phyloP scores from a whole-genome alignment of 495 filamentous ascomycete species.

The Talaromyces wortmannii region DNA sequence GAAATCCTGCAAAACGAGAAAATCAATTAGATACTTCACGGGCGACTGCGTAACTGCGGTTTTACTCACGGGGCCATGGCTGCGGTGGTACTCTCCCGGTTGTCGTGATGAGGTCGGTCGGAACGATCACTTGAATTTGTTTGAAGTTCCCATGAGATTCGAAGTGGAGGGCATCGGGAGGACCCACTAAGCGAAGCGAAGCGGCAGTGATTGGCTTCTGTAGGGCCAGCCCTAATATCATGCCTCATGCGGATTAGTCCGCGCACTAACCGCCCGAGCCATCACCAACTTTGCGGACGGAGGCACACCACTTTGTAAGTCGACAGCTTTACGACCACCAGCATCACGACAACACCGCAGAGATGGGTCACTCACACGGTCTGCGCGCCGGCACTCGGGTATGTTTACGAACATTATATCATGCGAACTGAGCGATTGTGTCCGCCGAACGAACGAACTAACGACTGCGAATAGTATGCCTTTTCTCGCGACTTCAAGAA shows the following conservation, averaged over 20 bases:
- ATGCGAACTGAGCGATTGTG: not conserved
- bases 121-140: constrained; percentile 9
- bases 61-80: constrained; percentile 50
- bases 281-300: constrained; percentile 17
- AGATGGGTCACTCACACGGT: constrained; percentile 96
- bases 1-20: constrained; percentile 38
- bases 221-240: constrained; percentile 2
- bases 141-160: constrained; percentile 4
- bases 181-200: constrained; percentile 11
- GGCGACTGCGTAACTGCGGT: not conserved
- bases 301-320: constrained; percentile 22
- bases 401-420: constrained; percentile 22
- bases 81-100: constrained; percentile 26
- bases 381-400: constrained; percentile 88
- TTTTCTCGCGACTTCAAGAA: constrained; percentile 91
- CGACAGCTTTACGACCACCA: constrained; percentile 31
- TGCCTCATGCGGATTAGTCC: not conserved
- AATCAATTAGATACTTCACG: constrained; percentile 20
- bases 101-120: constrained; percentile 20
- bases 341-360: constrained; percentile 41
- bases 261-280: constrained; percentile 22
- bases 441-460: constrained; percentile 12
- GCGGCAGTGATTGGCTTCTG: not conserved
- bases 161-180: constrained; percentile 13
- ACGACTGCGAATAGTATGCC: constrained; percentile 57